Evolutionary conservation across 371 early-diverging fungal genomes (phyloP).

Genomic region (Smittium mucronatum): DNA sequence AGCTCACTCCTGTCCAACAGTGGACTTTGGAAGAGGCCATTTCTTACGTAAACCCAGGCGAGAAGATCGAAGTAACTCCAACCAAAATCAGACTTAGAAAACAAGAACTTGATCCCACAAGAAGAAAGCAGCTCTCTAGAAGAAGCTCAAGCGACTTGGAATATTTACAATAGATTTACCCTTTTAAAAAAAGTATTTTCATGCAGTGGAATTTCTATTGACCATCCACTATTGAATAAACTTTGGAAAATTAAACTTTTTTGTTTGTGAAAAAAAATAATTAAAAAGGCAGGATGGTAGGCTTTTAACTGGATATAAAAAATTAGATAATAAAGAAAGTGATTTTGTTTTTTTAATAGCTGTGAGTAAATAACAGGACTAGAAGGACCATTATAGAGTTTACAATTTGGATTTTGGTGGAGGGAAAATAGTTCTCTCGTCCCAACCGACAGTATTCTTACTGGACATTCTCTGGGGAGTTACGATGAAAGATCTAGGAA

Average conservation of each 20-base stretch:
- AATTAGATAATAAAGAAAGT: too few species aligned
- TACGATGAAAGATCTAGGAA: conserved; percentile 8
- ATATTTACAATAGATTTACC: conserved; percentile 16
- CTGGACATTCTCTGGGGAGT: conserved; percentile 8
- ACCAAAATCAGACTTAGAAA: conserved; percentile 52
- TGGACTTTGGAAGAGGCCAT: conserved; percentile 60
- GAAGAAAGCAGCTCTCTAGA: conserved; percentile 40
- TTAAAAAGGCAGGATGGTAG: too few species aligned
- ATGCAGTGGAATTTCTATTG: too few species aligned
- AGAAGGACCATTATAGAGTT: too few species aligned
- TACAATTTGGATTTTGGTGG: not conserved
- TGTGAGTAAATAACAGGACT: too few species aligned
- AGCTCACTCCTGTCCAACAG: conserved; percentile 46
- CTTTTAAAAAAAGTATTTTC: conserved; percentile 5
- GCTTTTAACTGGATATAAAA: too few species aligned
- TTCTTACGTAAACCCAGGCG: conserved; percentile 58
- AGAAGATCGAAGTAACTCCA: conserved; percentile 67
- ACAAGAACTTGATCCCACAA: conserved; percentile 45
- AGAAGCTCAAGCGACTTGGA: conserved; percentile 29
- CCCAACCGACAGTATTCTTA: conserved; percentile 3
- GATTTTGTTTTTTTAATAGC: too few species aligned
- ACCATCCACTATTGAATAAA: too few species aligned
- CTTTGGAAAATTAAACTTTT: too few species aligned
- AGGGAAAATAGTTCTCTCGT: conserved; percentile 6
- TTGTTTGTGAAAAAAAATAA: too few species aligned